A percentile compares a stretch with the other conserved stretches of the same genome.
These are phyloP conservation scores for Candida taoyuanica DNA, from an alignment of 805 yeast species.

Conservation along the genomic window DNA sequence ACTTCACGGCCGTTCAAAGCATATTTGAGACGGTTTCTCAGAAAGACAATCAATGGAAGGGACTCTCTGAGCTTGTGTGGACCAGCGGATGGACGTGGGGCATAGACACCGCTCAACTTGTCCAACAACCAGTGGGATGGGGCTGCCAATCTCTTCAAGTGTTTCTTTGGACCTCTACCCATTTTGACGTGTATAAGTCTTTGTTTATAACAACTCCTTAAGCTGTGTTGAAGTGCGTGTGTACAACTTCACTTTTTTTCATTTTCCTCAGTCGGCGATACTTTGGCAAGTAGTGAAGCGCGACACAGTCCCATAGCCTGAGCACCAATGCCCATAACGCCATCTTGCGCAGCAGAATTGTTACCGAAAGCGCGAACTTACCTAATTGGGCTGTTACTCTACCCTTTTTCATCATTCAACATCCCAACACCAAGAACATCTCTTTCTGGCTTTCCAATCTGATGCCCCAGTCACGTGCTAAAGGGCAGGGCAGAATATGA, in stretches of 20 bases:
- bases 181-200: constrained; percentile 20
- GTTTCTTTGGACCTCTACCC: constrained; percentile 68
- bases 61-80: constrained; percentile 99
- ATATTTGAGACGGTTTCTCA: constrained; percentile 98
- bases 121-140: constrained; percentile 99
- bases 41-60: constrained; percentile 91
- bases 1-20: constrained; percentile 99
- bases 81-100: constrained; percentile 99
- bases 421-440: constrained; percentile 9
- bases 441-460: too few species aligned
- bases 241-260: constrained; percentile 15
- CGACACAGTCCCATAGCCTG: constrained; percentile 8
- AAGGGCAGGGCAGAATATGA: too few species aligned
- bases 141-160: constrained; percentile 99
- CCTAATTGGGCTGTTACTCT: neutral
- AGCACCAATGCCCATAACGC: constrained; percentile 10
- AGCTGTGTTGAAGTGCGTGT: constrained; percentile 10
- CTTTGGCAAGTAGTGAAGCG: too few species aligned
- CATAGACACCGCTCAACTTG: constrained; percentile 98
- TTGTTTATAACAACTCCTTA: constrained; percentile 1
- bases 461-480: constrained; percentile 11
- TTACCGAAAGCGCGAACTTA: neutral
- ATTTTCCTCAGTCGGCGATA: too few species aligned
- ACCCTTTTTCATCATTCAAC: neutral
- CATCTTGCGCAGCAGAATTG: neutral